phyloP scores from a whole-genome alignment of 2,329 filamentous ascomycete species.

The Allantophomopsis lycopodina region DNA sequence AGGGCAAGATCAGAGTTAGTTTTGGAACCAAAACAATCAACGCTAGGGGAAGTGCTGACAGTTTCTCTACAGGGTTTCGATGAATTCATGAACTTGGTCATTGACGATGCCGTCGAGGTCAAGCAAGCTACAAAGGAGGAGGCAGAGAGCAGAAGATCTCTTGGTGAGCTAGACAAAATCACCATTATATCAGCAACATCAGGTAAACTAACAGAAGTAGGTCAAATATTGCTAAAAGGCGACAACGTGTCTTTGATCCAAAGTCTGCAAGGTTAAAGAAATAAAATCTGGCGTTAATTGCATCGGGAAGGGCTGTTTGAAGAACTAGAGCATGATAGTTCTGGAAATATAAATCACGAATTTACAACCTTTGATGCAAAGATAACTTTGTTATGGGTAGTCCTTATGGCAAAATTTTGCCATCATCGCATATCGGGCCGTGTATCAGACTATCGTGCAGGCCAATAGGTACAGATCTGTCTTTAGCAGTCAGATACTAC shows the following conservation, averaged over 20 bases:
- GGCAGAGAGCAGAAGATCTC: constrained; percentile 60
- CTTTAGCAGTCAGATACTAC: constrained; percentile 50
- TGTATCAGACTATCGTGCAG: constrained; percentile 70
- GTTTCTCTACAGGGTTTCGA: constrained; percentile 64
- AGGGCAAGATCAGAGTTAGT: constrained; percentile 85
- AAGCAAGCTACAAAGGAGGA: constrained; percentile 71
- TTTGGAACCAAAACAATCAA: no score
- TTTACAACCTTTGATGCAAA: no score
- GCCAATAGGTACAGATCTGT: constrained; percentile 57
- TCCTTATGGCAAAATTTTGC: constrained; percentile 30
- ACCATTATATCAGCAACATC: background rate
- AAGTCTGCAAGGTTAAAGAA: constrained; percentile 17
- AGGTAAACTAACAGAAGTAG: constrained; percentile 21
- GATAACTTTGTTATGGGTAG: no score
- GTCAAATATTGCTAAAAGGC: constrained; percentile 53
- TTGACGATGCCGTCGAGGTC: constrained; percentile 92
- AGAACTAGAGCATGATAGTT: no score
- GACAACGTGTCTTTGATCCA: constrained; percentile 53
- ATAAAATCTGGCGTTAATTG: no score
- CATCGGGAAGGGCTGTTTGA: no score
- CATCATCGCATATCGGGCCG: constrained; percentile 61
- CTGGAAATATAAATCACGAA: no score
- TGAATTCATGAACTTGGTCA: constrained; percentile 98
- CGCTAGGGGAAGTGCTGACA: no score
- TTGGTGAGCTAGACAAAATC: constrained; percentile 46